phyloP scores from a whole-genome alignment of 2,329 filamentous ascomycete genomes.

The Phyllosticta citrichinensis region DNA sequence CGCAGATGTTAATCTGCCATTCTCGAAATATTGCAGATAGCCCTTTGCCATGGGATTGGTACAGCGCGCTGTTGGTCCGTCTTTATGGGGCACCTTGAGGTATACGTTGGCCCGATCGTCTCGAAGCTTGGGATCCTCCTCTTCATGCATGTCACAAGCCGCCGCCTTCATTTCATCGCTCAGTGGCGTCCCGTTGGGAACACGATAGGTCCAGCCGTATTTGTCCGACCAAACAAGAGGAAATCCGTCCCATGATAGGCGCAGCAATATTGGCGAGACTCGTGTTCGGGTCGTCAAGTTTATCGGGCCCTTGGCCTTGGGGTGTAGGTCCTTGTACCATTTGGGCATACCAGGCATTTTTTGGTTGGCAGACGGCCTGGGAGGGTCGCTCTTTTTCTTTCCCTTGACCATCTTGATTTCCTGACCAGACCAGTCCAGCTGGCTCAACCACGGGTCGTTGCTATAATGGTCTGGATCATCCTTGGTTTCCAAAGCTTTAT shows the following conservation, averaged over 20 bases:
- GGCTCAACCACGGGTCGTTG: constrained; percentile 80
- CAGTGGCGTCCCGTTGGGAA: constrained; percentile 34
- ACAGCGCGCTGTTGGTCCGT: constrained; percentile 78
- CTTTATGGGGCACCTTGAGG: constrained; percentile 94
- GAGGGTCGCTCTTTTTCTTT: constrained; percentile 75
- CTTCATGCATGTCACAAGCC: constrained; percentile 65
- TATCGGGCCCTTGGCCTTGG: constrained; percentile 57
- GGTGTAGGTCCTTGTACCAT: constrained; percentile 91
- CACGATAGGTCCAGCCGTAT: constrained; percentile 86
- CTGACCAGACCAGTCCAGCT: constrained; percentile 93
- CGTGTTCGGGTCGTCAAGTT: constrained; percentile 76
- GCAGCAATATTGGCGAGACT: constrained; percentile 74
- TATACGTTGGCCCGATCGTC: constrained; percentile 60
- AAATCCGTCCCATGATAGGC: constrained; percentile 78
- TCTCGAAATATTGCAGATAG: constrained; percentile 85
- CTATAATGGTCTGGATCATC: constrained; percentile 57
- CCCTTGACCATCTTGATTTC: constrained; percentile 85
- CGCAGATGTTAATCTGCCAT: constrained; percentile 75
- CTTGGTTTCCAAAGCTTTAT: constrained; percentile 69
- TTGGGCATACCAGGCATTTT: constrained; percentile 91
- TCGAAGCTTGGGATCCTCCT: constrained; percentile 54
- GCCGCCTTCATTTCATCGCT: constrained; percentile 48
- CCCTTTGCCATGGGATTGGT: constrained; percentile 82
- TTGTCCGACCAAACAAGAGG: constrained; percentile 89
- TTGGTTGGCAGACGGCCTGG: constrained; percentile 67